Base-by-base conservation (phyloP, 805 yeast species). In the Candida cerambycidarum region DNA sequence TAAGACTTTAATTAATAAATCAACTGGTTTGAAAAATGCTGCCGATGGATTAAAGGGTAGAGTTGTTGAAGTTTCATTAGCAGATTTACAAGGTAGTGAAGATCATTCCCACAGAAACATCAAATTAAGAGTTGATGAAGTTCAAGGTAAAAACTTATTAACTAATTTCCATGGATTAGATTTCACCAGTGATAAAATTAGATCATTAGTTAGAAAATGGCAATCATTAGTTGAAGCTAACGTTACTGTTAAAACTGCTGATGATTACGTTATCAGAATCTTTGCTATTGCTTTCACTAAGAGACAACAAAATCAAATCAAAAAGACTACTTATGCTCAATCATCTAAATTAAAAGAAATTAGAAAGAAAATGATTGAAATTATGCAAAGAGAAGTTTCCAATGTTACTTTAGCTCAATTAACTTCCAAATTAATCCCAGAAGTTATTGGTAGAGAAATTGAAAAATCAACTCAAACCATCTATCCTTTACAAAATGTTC, bases 161-260 rank as follows among this genome's bases (percentile, higher is more conserved):
- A 90, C 98, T 81, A 92, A 92, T 95, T 92, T 90, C 95, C 97
- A 90, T 82, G 98, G 98, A 67, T 76, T 92, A 76, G 95, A 89
- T 80, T 90, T 92, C 85, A 90, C 98, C 67, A 80, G 95, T 57
- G 97, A 90, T 80, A 92, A 92, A 82, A 80, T 92, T 71, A 88
- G 95, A 80, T 90, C 97, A 47, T 82, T 92, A 73, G 97, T 90
- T 55, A 89, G 97, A 84, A 90, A 92, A 78, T 92, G 97, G 97
- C 98, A 90, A 82, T 83, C 97, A 57, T 80, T 92, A 75, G 95
- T 90, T 62, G 98, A 90, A 82, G 95, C 96, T 67, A 88, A 89
- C 73, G 97, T 90, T 63, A 89, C 98, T 61, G 97, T 89, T 67
- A 90, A 90, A 86, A 90, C 98, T 67, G 71, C 96, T 58, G 98